These are phyloP conservation scores for Penicillium bovifimosum DNA, from an alignment of 495 filamentous ascomycete genomes.

Conservation along the genomic window DNA sequence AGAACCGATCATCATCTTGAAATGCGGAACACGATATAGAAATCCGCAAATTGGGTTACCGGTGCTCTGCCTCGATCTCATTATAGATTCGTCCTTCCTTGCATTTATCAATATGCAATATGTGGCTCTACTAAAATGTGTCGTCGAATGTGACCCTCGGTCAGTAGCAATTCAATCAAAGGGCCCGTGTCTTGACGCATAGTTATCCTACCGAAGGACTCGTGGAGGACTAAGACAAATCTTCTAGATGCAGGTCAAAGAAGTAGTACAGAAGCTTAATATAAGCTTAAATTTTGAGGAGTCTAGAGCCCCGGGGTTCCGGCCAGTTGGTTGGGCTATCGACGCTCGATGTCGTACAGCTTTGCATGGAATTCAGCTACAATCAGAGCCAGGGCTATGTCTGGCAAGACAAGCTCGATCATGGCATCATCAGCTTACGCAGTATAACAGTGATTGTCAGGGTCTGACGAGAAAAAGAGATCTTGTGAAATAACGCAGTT, in stretches of 20 bases:
- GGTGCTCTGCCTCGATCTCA: background rate
- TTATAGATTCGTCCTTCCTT: slow-evolving; percentile 13
- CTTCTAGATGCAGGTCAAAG: background rate
- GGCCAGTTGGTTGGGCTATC: background rate
- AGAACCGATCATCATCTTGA: background rate
- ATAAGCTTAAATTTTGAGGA: background rate
- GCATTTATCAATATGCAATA: slow-evolving; percentile 20
- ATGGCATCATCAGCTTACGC: too few relatives aligned
- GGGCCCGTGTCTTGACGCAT: background rate
- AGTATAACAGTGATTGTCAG: too few relatives aligned
- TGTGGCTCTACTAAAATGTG: slow-evolving; percentile 12
- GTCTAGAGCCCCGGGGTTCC: background rate
- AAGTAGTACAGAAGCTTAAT: background rate
- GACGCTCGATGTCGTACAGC: too few relatives aligned
- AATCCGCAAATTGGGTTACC: background rate
- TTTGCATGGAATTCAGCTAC: too few relatives aligned
- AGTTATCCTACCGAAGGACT: background rate
- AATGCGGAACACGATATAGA: slow-evolving; percentile 1
- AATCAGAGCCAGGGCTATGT: too few relatives aligned
- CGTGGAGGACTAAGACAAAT: background rate
- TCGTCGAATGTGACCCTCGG: background rate
- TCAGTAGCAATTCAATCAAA: background rate
- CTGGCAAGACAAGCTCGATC: too few relatives aligned
- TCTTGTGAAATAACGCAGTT: too few relatives aligned
- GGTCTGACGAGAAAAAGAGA: too few relatives aligned